Evolutionary conservation across 805 yeast genomes (phyloP).

Genomic region (Phaffomyces opuntiae): DNA sequence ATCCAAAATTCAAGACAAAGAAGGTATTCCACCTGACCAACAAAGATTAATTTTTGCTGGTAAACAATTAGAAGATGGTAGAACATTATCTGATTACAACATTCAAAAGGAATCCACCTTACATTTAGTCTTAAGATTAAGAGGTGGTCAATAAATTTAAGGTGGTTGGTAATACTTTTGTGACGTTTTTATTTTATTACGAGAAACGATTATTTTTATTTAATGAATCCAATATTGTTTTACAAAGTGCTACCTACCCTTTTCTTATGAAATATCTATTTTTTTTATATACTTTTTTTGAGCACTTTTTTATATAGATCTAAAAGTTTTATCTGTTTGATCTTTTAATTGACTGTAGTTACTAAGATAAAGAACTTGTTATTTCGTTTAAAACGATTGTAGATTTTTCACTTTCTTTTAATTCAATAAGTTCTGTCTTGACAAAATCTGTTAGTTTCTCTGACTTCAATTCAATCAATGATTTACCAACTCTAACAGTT

Average conservation of each 20-base stretch:
- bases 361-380: slow-evolving; percentile 6
- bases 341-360: not conserved
- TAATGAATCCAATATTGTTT: not conserved
- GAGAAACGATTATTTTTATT: not conserved
- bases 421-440: slow-evolving; percentile 18
- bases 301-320: slow-evolving; percentile 18
- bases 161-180: too few species aligned
- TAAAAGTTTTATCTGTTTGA: not conserved
- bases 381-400: slow-evolving; percentile 37
- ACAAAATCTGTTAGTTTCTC: slow-evolving; percentile 13
- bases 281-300: slow-evolving; percentile 10
- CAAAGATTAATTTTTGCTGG: slow-evolving; percentile 97
- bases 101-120: slow-evolving; percentile 89
- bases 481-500: slow-evolving; percentile 31
- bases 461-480: slow-evolving; percentile 14
- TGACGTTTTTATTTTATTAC: not conserved
- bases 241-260: not conserved
- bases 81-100: slow-evolving; percentile 90
- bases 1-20: not conserved
- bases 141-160: slow-evolving; percentile 47
- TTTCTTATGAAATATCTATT: not conserved
- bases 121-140: slow-evolving; percentile 77
- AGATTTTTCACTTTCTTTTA: slow-evolving; percentile 34
- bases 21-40: slow-evolving; percentile 64
- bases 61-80: slow-evolving; percentile 91